Percentiles rank a stretch among this genome's conserved stretches.
phyloP scores from a whole-genome alignment of 345 rosid genomes.

The Trapa bicornis region DNA sequence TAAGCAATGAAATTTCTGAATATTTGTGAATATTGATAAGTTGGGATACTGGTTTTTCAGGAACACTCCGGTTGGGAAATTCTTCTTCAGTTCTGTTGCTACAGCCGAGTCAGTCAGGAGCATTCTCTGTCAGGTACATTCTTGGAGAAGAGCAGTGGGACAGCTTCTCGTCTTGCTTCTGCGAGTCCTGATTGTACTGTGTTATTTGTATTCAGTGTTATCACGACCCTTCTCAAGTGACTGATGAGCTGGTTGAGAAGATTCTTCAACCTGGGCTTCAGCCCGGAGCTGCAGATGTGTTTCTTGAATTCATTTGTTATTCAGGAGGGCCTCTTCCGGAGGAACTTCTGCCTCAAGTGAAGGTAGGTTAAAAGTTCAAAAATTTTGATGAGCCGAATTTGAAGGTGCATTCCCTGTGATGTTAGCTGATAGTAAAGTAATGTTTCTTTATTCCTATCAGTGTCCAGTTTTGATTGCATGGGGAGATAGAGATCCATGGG shows the following conservation, averaged over 20 bases:
- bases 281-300: slow-evolving; percentile 81
- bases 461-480: slow-evolving; percentile 84
- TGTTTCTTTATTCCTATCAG: slow-evolving; percentile 18
- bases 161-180: neutral
- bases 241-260: slow-evolving; percentile 67
- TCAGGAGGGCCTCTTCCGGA: slow-evolving; percentile 86
- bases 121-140: slow-evolving; percentile 61
- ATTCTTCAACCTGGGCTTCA: slow-evolving; percentile 86
- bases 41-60: slow-evolving; percentile 17
- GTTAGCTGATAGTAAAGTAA: neutral
- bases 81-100: slow-evolving; percentile 59
- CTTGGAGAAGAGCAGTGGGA: neutral
- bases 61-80: slow-evolving; percentile 57
- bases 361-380: slow-evolving; percentile 19
- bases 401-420: neutral
- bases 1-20: neutral
- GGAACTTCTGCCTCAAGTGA: slow-evolving; percentile 67
- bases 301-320: slow-evolving; percentile 87
- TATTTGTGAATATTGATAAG: neutral
- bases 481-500: slow-evolving; percentile 99
- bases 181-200: neutral
- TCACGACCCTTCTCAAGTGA: slow-evolving; percentile 70
- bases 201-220: slow-evolving; percentile 46
- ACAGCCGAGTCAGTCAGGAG: slow-evolving; percentile 49
- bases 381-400: neutral